Evolutionary conservation across 1,284 basidiomycete genomes (phyloP).

Genomic region (Cryptococcus jaspeensis): DNA sequence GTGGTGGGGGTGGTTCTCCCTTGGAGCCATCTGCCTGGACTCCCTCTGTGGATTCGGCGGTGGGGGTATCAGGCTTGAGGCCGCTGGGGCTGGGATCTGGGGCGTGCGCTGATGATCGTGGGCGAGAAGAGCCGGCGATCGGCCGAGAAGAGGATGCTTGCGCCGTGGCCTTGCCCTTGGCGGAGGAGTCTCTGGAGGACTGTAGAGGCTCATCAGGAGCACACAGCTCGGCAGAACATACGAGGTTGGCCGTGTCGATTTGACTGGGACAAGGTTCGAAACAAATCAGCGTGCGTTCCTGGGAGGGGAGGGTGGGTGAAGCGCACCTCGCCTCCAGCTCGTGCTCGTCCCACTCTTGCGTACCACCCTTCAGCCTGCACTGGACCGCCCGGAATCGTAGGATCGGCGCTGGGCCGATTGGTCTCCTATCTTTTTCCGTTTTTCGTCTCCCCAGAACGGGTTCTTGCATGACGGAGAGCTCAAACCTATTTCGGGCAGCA

Average conservation of each 20-base stretch:
- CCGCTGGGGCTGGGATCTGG: too few species aligned
- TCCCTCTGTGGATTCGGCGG: too few species aligned
- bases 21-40: too few species aligned
- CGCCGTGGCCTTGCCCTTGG: too few species aligned
- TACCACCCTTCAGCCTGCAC: constrained; percentile 4
- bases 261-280: constrained; percentile 11
- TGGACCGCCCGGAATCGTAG: constrained; percentile 29
- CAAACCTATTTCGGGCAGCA: constrained; percentile 19
- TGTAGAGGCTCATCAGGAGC: background rate
- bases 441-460: constrained; percentile 34
- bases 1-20: too few species aligned
- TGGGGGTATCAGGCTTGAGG: too few species aligned
- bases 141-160: too few species aligned
- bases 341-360: background rate
- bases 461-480: constrained; percentile 33
- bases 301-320: background rate
- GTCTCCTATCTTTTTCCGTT: constrained; percentile 36
- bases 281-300: background rate
- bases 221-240: constrained; percentile 31
- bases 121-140: too few species aligned
- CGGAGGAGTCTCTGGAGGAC: too few species aligned
- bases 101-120: too few species aligned
- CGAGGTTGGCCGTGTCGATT: constrained; percentile 25
- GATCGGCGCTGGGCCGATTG: constrained; percentile 33
- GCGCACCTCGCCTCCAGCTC: background rate